phyloP scores from a whole-genome alignment of 2,329 filamentous ascomycete species.

The Fusarium drepaniforme region DNA sequence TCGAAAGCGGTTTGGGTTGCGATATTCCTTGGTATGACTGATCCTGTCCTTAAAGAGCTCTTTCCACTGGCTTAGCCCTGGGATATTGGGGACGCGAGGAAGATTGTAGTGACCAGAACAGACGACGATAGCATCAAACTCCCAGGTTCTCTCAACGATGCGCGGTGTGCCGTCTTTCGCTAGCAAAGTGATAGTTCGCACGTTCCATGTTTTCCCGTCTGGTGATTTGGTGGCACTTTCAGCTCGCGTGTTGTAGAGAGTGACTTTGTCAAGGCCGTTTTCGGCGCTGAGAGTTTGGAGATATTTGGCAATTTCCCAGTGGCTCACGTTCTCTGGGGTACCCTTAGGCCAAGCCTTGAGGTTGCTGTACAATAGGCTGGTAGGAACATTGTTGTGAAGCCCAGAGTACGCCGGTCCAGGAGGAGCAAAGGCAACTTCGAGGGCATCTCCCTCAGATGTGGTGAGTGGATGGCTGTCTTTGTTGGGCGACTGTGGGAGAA shows the following conservation, averaged over 20 bases:
- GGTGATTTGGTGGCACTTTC: constrained; percentile 60
- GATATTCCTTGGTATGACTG: constrained; percentile 79
- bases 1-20: constrained; percentile 69
- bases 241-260: constrained; percentile 70
- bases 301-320: constrained; percentile 68
- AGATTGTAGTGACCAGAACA: constrained; percentile 76
- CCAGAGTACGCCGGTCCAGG: constrained; percentile 64
- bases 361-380: constrained; percentile 59
- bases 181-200: constrained; percentile 61
- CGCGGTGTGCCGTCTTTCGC: constrained; percentile 35
- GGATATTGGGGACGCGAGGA: constrained; percentile 70
- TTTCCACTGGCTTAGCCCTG: constrained; percentile 71
- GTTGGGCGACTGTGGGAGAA: not conserved
- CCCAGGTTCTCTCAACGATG: constrained; percentile 47
- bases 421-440: constrained; percentile 25
- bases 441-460: not conserved
- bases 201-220: constrained; percentile 58
- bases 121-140: constrained; percentile 74
- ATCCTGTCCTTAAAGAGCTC: constrained; percentile 62
- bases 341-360: constrained; percentile 66
- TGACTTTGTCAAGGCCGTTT: constrained; percentile 62
- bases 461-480: constrained; percentile 1
- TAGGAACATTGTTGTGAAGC: constrained; percentile 81
- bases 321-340: constrained; percentile 69
- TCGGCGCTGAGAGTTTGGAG: constrained; percentile 67